A percentile compares a stretch with the other conserved stretches of the same genome.
Evolutionary conservation across 352 stramenopile genomes (phyloP).

Genomic region (Globisporangium cylindrosporum): DNA sequence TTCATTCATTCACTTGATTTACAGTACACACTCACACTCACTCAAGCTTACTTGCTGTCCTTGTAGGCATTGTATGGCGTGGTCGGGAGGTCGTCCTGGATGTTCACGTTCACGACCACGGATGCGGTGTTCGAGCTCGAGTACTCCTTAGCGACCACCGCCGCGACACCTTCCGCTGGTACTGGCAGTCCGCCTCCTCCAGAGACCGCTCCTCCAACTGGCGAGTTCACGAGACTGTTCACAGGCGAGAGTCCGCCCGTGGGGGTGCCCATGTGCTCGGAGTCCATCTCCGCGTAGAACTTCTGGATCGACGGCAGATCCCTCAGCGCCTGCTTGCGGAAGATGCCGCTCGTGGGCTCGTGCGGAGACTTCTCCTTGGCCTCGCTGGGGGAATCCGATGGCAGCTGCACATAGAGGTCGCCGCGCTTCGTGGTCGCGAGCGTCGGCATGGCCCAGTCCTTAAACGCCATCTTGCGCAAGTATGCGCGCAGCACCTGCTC

Average conservation of each 20-base stretch:
- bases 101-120: constrained; percentile 16
- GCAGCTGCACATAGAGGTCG: constrained; percentile 22
- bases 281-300: constrained; percentile 16
- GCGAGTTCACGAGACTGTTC: background rate
- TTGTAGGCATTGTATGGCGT: constrained; percentile 19
- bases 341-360: constrained; percentile 18
- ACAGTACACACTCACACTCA: background rate
- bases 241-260: background rate
- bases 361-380: constrained; percentile 9
- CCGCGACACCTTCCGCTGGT: constrained; percentile 6
- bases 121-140: background rate
- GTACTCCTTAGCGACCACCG: constrained; percentile 17
- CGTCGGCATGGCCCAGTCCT: constrained; percentile 10
- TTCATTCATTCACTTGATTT: background rate
- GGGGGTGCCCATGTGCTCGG: background rate
- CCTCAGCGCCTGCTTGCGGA: constrained; percentile 20
- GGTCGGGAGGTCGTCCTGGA: constrained; percentile 13
- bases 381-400: constrained; percentile 20
- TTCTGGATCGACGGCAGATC: constrained; percentile 21
- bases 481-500: constrained; percentile 21
- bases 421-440: constrained; percentile 17
- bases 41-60: background rate
- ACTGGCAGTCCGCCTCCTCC: background rate
- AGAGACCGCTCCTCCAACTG: background rate
- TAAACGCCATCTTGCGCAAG: constrained; percentile 14